A percentile compares a stretch with the other conserved stretches of the same genome.
Conservation (phyloP, 345 rosid genomes). For the Hirschfeldia incana region DNA sequence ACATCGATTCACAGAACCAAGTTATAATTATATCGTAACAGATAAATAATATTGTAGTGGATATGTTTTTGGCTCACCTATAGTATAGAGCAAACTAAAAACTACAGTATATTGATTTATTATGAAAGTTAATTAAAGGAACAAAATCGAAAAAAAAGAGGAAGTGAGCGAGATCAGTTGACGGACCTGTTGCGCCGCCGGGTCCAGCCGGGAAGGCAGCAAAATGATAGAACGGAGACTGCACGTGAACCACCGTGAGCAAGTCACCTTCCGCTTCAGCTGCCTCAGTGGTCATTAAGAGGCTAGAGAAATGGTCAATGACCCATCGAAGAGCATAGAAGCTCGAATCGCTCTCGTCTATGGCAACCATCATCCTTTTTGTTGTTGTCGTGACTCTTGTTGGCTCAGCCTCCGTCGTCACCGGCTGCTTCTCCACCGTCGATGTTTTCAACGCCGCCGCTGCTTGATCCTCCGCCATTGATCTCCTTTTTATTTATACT, state of each 20-base stretch:
- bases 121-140: background rate
- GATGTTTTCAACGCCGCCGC: slow-evolving; percentile 3
- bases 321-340: slow-evolving; percentile 43
- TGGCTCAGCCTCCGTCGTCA: slow-evolving; percentile 6
- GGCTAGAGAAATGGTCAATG: slow-evolving; percentile 37
- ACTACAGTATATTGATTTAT: background rate
- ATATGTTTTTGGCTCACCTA: too few relatives aligned
- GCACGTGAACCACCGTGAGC: slow-evolving; percentile 51
- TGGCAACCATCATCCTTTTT: slow-evolving; percentile 47
- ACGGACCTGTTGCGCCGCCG: slow-evolving; percentile 45
- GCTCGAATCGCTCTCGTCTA: slow-evolving; percentile 55
- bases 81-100: background rate
- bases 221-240: slow-evolving; percentile 41
- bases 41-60: too few relatives aligned
- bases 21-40: background rate
- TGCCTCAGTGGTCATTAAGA: slow-evolving; percentile 20
- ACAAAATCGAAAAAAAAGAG: background rate
- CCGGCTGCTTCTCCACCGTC: slow-evolving; percentile 33
- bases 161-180: background rate
- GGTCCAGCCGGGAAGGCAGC: slow-evolving; percentile 45
- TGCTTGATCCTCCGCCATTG: slow-evolving; percentile 33
- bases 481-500: background rate
- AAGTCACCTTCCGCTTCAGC: slow-evolving; percentile 26
- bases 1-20: background rate
- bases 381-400: background rate